Evolutionary conservation across 225 moss, liverwort and hornwort genomes (phyloP), one percentile per base, ranked within the genome.

Genomic region (Thuidium tamariscinum): DNA sequence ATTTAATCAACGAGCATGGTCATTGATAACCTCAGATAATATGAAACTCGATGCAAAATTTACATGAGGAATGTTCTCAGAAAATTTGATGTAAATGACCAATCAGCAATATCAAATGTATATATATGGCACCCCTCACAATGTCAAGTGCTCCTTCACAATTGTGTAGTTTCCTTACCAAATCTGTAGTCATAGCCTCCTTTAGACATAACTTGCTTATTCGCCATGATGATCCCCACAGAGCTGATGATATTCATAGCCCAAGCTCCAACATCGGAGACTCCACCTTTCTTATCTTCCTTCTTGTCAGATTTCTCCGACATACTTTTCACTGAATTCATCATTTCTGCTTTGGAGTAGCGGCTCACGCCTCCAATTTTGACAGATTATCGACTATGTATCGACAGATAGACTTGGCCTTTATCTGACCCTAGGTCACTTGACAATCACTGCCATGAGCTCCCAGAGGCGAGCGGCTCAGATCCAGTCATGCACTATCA

Each of bases 151-250:
- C 26, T 72, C 51, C 34, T 16, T 27, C 20, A 22, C 60, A 36
- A 32, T 48, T 3, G 64, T 52, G 19, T 68, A 44, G 52, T 59
- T 48, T 48, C 54, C 94, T 94, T 88, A 99, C 98, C 98, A 89
- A 97, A 99, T 87, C 94, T 91, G 75, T 95, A 99, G 42, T 95
- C 78, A 87, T 97, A 99, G 69, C 98, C 98, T 73, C 52, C 84
- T 80, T 36, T 54, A 79, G 95, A 93, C 98, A 99, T 99, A 74
- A 99, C 97, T 93, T 99, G 98, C 93, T 99, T 99, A 83, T 99
- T 99, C 37, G 98, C 97, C 98, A 99, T 99, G 90, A 99, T 99
- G 88, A 99, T 99, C 52, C 96, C 97, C 79, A 99, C 98, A 56
- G 98, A 99, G 90, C 98, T 99, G 82, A 95, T 87, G 79, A 99